A percentile compares a stretch with the other conserved stretches of the same genome.
Evolutionary conservation across 2,329 filamentous ascomycete genomes (phyloP).

Genomic region (Aspergillus melleus): DNA sequence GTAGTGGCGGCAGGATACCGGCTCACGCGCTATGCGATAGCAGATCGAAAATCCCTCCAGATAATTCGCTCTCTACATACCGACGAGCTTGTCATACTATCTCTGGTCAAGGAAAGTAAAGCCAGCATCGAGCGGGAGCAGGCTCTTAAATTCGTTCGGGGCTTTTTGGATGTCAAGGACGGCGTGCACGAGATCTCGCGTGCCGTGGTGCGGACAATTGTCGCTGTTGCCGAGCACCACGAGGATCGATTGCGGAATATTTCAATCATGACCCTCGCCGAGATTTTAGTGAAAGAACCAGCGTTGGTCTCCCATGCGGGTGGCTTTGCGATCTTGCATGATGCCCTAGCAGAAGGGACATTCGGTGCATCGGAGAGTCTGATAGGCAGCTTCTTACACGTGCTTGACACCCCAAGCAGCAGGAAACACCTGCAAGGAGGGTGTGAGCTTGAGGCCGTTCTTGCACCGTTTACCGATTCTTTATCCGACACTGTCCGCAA

Average conservation of each 20-base stretch:
- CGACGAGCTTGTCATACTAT: slow-evolving; percentile 88
- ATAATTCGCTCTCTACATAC: slow-evolving; percentile 87
- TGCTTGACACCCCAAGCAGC: slow-evolving; percentile 79
- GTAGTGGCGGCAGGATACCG: slow-evolving; percentile 93
- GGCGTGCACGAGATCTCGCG: slow-evolving; percentile 85
- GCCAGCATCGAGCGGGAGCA: slow-evolving; percentile 97
- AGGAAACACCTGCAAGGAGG: slow-evolving; percentile 83
- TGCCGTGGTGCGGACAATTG: slow-evolving; percentile 83
- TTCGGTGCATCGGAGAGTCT: slow-evolving; percentile 93
- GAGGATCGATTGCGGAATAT: slow-evolving; percentile 87
- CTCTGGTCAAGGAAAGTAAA: slow-evolving; percentile 91
- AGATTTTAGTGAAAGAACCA: slow-evolving; percentile 86
- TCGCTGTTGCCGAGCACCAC: slow-evolving; percentile 82
- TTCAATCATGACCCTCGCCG: slow-evolving; percentile 87
- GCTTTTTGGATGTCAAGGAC: slow-evolving; percentile 93
- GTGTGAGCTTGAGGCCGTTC: slow-evolving; percentile 83
- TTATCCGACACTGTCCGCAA: slow-evolving; percentile 56
- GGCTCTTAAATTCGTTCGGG: slow-evolving; percentile 91
- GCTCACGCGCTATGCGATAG: slow-evolving; percentile 90
- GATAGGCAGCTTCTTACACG: slow-evolving; percentile 81
- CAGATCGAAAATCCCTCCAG: slow-evolving; percentile 82
- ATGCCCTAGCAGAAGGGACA: slow-evolving; percentile 83
- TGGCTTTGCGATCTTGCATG: slow-evolving; percentile 82
- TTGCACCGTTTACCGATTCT: slow-evolving; percentile 90
- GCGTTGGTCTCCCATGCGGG: slow-evolving; percentile 77